Evolutionary conservation across 768 basidiomycete genomes (phyloP).

Genomic region (Suillus hirtellus): DNA sequence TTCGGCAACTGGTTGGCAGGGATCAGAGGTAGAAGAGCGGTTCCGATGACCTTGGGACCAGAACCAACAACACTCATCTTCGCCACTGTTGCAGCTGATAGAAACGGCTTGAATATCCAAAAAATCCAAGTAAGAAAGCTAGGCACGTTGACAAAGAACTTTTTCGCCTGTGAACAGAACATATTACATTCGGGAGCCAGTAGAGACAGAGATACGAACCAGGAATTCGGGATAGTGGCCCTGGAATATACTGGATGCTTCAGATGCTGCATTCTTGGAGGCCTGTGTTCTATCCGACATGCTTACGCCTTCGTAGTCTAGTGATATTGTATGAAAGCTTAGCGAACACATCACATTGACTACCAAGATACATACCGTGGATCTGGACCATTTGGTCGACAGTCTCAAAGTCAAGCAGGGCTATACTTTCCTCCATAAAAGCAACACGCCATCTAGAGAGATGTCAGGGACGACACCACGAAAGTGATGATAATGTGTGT

Average conservation of each 20-base stretch:
- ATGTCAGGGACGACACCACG: conserved; percentile 7
- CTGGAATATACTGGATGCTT: conserved; percentile 74
- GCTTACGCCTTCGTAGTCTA: conserved; percentile 77
- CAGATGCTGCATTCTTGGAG: conserved; percentile 74
- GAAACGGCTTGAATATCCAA: conserved; percentile 77
- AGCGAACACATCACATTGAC: neutral
- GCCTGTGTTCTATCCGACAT: conserved; percentile 67
- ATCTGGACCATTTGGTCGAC: conserved; percentile 74
- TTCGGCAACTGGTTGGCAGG: conserved; percentile 59
- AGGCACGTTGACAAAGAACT: conserved; percentile 84
- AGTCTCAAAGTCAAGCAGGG: conserved; percentile 68
- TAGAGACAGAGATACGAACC: conserved; percentile 36
- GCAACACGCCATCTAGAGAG: conserved; percentile 70
- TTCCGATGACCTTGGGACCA: conserved; percentile 56
- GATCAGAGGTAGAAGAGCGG: conserved; percentile 60
- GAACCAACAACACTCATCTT: conserved; percentile 81
- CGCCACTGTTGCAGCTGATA: conserved; percentile 71
- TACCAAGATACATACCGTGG: conserved; percentile 47
- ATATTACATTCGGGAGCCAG: conserved; percentile 2
- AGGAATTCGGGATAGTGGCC: conserved; percentile 80
- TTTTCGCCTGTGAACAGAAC: conserved; percentile 49
- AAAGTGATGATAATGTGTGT: neutral
- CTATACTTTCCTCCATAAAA: conserved; percentile 70
- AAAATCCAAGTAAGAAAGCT: conserved; percentile 78
- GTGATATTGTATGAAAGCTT: neutral